Percentiles rank a stretch among this genome's conserved stretches.
Conservation (phyloP, 768 basidiomycete genomes). For the Kwoniella newhampshirensis region DNA sequence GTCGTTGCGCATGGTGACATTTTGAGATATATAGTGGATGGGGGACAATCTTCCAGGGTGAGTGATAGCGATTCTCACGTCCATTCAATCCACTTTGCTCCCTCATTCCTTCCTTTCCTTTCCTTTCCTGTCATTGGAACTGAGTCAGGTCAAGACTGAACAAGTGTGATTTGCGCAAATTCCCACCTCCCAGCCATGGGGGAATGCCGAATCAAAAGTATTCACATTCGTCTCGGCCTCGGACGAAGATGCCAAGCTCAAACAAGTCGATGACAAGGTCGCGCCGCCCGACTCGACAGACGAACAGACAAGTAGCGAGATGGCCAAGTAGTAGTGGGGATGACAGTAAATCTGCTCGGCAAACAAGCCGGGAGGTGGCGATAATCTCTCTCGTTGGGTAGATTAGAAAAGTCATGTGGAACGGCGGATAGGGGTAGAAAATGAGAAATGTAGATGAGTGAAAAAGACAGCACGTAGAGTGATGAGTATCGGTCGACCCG, state of each 20-base stretch:
- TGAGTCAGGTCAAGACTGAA: no score
- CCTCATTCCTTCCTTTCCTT: not conserved
- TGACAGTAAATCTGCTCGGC: no score
- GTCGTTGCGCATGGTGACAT: conserved; percentile 53
- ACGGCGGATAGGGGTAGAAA: no score
- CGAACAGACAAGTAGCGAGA: conserved; percentile 29
- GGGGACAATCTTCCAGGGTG: conserved; percentile 23
- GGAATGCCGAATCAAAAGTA: conserved; percentile 48
- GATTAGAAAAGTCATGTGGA: no score
- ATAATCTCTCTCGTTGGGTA: no score
- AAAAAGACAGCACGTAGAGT: no score
- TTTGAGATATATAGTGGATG: conserved; percentile 36
- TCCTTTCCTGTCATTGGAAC: no score
- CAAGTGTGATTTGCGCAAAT: no score
- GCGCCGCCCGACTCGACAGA: conserved; percentile 23
- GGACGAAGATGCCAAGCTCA: conserved; percentile 41
- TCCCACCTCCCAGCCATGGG: conserved; percentile 42
- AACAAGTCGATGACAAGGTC: conserved; percentile 29
- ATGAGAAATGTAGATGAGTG: no score
- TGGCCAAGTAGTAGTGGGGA: not conserved
- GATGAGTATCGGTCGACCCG: no score
- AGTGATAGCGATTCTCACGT: conserved; percentile 4
- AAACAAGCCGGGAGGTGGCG: no score
- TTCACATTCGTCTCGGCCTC: conserved; percentile 38
- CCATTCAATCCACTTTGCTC: not conserved